Conservation (phyloP, 257 asterid species). For the Nicotiana knightiana region DNA sequence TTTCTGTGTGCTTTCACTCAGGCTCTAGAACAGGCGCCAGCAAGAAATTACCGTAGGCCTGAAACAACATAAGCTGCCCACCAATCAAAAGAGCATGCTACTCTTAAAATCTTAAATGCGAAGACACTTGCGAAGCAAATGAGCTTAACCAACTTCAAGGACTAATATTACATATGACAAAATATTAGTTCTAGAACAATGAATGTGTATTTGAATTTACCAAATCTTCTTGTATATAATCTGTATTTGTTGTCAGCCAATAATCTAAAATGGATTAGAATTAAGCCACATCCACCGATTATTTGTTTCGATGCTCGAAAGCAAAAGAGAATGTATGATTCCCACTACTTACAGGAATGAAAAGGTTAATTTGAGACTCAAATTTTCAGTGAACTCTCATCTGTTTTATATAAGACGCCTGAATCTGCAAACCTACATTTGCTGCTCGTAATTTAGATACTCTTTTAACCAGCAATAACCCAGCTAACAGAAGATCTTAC, state of each 20-base stretch:
- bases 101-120: neutral
- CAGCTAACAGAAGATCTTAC: neutral
- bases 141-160: neutral
- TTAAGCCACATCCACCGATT: neutral
- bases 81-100: neutral
- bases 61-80: neutral
- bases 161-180: neutral
- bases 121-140: neutral
- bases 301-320: neutral
- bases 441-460: neutral
- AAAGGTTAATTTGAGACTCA: neutral
- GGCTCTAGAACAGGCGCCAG: conserved; percentile 1
- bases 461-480: neutral
- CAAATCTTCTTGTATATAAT: neutral
- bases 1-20: neutral
- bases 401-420: neutral
- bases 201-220: neutral
- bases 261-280: neutral
- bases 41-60: neutral
- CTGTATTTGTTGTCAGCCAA: neutral
- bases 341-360: neutral
- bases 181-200: neutral
- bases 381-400: neutral
- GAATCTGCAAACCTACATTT: neutral
- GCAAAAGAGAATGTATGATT: neutral